Evolutionary conservation across 2,329 filamentous ascomycete species (phyloP), one percentile per base, ranked within the genome.

Genomic region (Arthrobotrys sinensis): DNA sequence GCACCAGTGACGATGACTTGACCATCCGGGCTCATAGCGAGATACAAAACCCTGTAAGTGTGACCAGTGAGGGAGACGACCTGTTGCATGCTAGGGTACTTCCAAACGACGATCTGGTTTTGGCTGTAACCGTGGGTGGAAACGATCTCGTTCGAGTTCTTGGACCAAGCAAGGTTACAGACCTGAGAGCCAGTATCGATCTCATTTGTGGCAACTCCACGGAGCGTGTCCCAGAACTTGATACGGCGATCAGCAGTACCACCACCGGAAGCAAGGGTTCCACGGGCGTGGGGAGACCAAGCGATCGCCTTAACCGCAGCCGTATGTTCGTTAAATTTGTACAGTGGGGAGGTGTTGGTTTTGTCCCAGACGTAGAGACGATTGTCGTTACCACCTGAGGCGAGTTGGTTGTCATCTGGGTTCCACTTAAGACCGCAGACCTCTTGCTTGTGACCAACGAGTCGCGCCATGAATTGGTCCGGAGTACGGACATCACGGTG

Each of bases 301-400:
- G 96, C 91, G 80, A 99, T 97, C 3, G 96, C 96, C 84, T 99
- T 99, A 64, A 99, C 96, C 7, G 96, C 96, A 11, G 96, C 96
- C 40, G 92, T 95, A 84, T 99, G 96, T 80, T 97, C 94, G 16
- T 92, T 92, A 84, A 97, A 98, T 82, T 97, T 96, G 88, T 93
- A 97, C 1, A 96, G 88, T 0, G 96, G 96, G 6, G 94, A 93
- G 81, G 96, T 92, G n/a, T 91, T 93, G 75, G 97, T 88, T 83
- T 96, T 96, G 82, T 99, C 96, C 96, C 96, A 99, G 24, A 99
- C 94, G 89, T 98, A 96, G 53, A 99, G 88, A 84, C 98, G 98
- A 86, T 99, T 99, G 86, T 99, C 96, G 84, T 99, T 99, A 4
- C 96, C 96, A 62, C 96, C 96, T 69, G 93, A 97, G 11, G 96